These are phyloP conservation scores for Barnettozyma pratensis DNA, from an alignment of 805 yeast species.

Conservation along the genomic window DNA sequence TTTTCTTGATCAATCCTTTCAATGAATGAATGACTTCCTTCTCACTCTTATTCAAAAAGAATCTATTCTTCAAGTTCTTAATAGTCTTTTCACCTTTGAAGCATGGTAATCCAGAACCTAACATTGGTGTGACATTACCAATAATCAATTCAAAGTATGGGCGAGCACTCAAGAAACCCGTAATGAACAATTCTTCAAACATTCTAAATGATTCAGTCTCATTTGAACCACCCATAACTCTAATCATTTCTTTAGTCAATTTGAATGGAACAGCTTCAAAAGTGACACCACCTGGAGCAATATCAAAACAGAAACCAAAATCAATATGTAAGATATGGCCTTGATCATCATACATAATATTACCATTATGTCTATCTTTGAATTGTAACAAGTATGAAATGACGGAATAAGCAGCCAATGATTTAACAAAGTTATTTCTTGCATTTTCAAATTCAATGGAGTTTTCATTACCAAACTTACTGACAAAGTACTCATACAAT, in stretches of 20 bases:
- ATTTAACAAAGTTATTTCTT: slow-evolving; percentile 85
- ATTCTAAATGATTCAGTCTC: slow-evolving; percentile 83
- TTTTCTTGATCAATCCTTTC: slow-evolving; percentile 68
- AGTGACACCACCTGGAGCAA: slow-evolving; percentile 97
- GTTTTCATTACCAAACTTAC: slow-evolving; percentile 93
- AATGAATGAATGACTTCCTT: slow-evolving; percentile 79
- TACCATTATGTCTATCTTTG: slow-evolving; percentile 98
- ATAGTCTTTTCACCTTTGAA: slow-evolving; percentile 82
- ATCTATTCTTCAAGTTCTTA: slow-evolving; percentile 67
- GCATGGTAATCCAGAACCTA: slow-evolving; percentile 93
- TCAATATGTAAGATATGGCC: slow-evolving; percentile 96
- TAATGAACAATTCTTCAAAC: slow-evolving; percentile 94
- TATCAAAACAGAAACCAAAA: slow-evolving; percentile 97
- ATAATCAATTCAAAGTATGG: slow-evolving; percentile 84
- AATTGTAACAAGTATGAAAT: slow-evolving; percentile 87
- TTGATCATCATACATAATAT: slow-evolving; percentile 90
- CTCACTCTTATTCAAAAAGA: slow-evolving; percentile 76
- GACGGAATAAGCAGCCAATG: slow-evolving; percentile 91
- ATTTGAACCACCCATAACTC: slow-evolving; percentile 89
- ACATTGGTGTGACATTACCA: slow-evolving; percentile 85
- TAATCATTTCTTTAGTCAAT: slow-evolving; percentile 92
- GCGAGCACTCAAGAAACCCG: slow-evolving; percentile 83
- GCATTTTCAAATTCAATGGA: slow-evolving; percentile 88
- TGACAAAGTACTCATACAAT: slow-evolving; percentile 81
- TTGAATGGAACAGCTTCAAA: slow-evolving; percentile 99